These are phyloP conservation scores for Phylloporus rhodoxanthus DNA, from an alignment of 768 basidiomycete genomes.

Conservation along the genomic window DNA sequence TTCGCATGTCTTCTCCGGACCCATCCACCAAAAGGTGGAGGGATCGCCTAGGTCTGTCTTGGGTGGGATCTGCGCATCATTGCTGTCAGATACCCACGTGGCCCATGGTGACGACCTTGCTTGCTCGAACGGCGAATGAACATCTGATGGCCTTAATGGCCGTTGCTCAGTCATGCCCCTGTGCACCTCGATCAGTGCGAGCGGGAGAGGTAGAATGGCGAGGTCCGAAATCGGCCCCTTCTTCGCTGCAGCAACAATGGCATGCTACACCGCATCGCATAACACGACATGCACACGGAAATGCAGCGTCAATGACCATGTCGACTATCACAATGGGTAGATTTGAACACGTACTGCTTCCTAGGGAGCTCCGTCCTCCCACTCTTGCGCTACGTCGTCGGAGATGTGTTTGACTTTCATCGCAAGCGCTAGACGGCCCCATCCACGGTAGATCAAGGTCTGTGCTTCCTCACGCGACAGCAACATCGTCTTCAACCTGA, in stretches of 20 bases:
- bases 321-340: too few species aligned
- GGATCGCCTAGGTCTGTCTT: conserved; percentile 1
- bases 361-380: too few species aligned
- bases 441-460: too few species aligned
- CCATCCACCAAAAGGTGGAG: conserved; percentile 9
- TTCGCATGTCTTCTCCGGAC: neutral
- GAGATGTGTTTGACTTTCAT: too few species aligned
- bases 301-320: too few species aligned
- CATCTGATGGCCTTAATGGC: neutral
- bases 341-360: too few species aligned
- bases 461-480: too few species aligned
- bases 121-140: neutral
- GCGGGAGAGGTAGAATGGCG: conserved; percentile 1
- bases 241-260: neutral
- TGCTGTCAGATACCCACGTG: neutral
- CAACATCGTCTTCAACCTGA: too few species aligned
- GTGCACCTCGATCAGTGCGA: conserved; percentile 6
- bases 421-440: too few species aligned
- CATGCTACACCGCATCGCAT: too few species aligned
- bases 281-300: too few species aligned
- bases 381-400: too few species aligned
- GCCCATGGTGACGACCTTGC: neutral
- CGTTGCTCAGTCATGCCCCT: neutral
- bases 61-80: neutral
- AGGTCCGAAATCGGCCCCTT: neutral